Conservation (phyloP, 495 filamentous ascomycete genomes). For the Coniosporium apollinis region DNA sequence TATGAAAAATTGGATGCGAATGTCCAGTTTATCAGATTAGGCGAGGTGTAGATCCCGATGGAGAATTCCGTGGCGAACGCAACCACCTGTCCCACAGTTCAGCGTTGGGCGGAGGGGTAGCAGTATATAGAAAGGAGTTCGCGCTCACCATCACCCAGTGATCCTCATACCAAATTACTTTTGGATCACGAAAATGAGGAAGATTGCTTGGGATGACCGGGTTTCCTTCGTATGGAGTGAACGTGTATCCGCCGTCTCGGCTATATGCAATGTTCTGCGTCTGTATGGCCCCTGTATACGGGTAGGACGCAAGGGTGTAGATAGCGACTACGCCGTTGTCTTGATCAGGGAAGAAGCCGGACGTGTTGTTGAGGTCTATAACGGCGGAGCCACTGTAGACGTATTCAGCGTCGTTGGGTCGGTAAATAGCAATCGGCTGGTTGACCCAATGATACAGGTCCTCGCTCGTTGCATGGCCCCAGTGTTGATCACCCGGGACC, state of each 20-base stretch:
- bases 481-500: conserved; percentile 36
- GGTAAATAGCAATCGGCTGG: conserved; percentile 31
- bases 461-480: conserved; percentile 22
- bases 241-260: conserved; percentile 34
- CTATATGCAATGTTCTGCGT: conserved; percentile 41
- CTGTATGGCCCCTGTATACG: conserved; percentile 21
- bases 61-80: conserved; percentile 32
- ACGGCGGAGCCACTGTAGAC: conserved; percentile 36
- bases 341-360: conserved; percentile 35
- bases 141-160: conserved; percentile 37
- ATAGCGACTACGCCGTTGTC: conserved; percentile 39
- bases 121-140: too few relatives aligned
- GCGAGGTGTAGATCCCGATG: conserved; percentile 35
- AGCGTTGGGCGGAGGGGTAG: too few relatives aligned
- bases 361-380: conserved; percentile 37
- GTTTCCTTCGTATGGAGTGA: conserved; percentile 34
- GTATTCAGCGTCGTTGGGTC: conserved; percentile 18
- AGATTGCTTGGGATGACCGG: conserved; percentile 23
- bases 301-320: too few relatives aligned
- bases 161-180: conserved; percentile 34
- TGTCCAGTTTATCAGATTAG: conserved; percentile 35
- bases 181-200: conserved; percentile 41
- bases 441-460: conserved; percentile 38
- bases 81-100: too few relatives aligned
- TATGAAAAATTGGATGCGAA: conserved; percentile 36